A percentile compares a stretch with the other conserved stretches of the same genome.
Conservation (phyloP, 805 yeast species). For the Candida maris region DNA sequence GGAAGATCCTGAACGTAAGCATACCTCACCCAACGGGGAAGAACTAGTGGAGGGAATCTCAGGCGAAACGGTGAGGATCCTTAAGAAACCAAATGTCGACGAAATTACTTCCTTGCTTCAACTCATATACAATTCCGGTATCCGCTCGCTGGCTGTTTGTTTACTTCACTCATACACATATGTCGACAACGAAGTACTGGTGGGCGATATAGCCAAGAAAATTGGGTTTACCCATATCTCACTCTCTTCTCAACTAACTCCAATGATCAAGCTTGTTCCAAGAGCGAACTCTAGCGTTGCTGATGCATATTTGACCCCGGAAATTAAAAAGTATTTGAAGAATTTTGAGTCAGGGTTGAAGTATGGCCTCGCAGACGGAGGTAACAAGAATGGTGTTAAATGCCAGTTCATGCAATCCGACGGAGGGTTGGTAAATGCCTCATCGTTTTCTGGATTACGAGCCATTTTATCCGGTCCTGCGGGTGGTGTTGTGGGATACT, state of each 20-base stretch:
- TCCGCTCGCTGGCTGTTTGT: conserved; percentile 66
- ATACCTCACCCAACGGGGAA: conserved; percentile 23
- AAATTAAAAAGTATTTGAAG: conserved; percentile 56
- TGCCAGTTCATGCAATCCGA: conserved; percentile 92
- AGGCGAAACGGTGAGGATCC: conserved; percentile 60
- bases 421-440: conserved; percentile 86
- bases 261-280: conserved; percentile 71
- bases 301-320: conserved; percentile 80
- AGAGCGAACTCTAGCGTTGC: conserved; percentile 75
- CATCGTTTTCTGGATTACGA: conserved; percentile 74
- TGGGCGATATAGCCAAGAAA: conserved; percentile 54
- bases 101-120: conserved; percentile 40
- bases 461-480: conserved; percentile 96
- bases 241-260: conserved; percentile 61
- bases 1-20: conserved; percentile 54
- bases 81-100: conserved; percentile 44
- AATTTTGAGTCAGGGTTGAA: conserved; percentile 61
- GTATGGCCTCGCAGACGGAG: conserved; percentile 39
- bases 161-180: conserved; percentile 68
- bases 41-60: conserved; percentile 51
- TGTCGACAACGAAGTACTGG: conserved; percentile 58
- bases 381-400: conserved; percentile 27
- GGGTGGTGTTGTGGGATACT: conserved; percentile 95
- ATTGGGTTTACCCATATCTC: conserved; percentile 67
- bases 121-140: conserved; percentile 48